Conservation (phyloP, 352 stramenopile species). For the Phytopythium vexans region DNA sequence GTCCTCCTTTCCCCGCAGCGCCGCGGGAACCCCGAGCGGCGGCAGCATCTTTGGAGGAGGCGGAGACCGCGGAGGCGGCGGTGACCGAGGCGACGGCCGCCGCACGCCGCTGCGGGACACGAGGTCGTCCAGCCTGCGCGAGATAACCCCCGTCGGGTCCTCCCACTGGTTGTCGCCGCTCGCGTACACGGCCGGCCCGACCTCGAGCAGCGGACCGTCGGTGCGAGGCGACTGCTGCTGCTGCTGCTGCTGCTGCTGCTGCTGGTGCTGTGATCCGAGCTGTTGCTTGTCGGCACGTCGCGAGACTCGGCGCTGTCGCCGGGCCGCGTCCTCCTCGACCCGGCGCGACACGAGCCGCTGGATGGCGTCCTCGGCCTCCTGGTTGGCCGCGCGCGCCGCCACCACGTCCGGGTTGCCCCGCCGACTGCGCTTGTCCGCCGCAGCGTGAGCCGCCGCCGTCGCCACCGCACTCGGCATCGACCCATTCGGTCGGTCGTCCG, state of each 20-base stretch:
- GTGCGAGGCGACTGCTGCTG: background rate
- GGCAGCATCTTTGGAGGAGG: constrained; percentile 12
- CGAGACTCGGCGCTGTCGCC: constrained; percentile 11
- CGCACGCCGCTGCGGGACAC: constrained; percentile 1
- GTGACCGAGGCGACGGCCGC: constrained; percentile 15
- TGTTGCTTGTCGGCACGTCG: background rate
- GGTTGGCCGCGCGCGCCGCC: constrained; percentile 44
- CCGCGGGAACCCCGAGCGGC: constrained; percentile 16
- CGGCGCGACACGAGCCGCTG: constrained; percentile 49
- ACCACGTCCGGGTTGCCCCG: constrained; percentile 30
- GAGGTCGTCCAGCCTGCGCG: constrained; percentile 14
- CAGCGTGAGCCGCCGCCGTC: no score
- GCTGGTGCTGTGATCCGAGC: background rate
- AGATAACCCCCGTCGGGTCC: constrained; percentile 7
- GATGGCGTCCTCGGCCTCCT: constrained; percentile 62
- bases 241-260: background rate
- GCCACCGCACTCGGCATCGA: no score
- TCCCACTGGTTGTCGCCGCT: constrained; percentile 4
- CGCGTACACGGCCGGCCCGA: constrained; percentile 6
- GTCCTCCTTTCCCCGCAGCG: background rate
- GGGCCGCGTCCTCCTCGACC: constrained; percentile 27
- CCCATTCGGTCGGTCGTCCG: constrained; percentile 8
- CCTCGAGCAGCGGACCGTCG: background rate
- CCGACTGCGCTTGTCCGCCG: constrained; percentile 11
- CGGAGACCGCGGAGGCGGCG: constrained; percentile 1